phyloP scores from a whole-genome alignment of 768 basidiomycete genomes.

The Imleria badia region DNA sequence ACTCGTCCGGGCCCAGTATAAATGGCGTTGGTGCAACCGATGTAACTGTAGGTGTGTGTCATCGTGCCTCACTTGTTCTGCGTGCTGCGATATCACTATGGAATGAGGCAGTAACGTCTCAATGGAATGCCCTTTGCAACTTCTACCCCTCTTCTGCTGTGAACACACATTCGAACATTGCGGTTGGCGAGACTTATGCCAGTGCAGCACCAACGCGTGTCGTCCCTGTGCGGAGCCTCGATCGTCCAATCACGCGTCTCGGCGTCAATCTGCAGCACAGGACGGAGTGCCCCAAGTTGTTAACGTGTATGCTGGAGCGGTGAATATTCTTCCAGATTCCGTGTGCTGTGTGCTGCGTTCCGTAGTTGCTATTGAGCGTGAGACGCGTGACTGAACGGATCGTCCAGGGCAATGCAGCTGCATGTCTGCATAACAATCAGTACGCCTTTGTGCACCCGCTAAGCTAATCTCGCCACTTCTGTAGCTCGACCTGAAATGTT shows the following conservation, averaged over 20 bases:
- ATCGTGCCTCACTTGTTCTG: conserved; percentile 30
- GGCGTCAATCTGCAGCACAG: conserved; percentile 10
- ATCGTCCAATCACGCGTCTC: conserved; percentile 7
- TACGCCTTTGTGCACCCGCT: not conserved
- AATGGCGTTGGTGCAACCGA: conserved; percentile 15
- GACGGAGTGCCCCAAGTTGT: not conserved
- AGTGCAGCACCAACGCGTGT: conserved; percentile 11
- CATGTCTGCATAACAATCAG: not conserved
- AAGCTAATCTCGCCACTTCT: not conserved
- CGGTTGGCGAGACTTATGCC: not conserved
- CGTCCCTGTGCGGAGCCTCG: conserved; percentile 10
- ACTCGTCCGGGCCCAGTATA: conserved; percentile 14
- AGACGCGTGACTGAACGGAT: not conserved
- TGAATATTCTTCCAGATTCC: conserved; percentile 3
- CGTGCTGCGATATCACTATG: conserved; percentile 24
- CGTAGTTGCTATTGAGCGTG: not conserved
- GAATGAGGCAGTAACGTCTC: conserved; percentile 5
- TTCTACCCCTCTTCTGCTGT: conserved; percentile 18
- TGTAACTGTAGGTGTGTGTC: conserved; percentile 15
- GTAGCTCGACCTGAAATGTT: not conserved
- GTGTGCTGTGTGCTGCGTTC: conserved; percentile 13
- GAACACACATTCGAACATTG: conserved; percentile 4
- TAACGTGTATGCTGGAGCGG: not conserved
- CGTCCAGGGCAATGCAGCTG: not conserved
- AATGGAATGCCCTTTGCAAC: conserved; percentile 20